phyloP scores from a whole-genome alignment of 371 early-diverging fungal genomes.

The Massospora cicadina region DNA sequence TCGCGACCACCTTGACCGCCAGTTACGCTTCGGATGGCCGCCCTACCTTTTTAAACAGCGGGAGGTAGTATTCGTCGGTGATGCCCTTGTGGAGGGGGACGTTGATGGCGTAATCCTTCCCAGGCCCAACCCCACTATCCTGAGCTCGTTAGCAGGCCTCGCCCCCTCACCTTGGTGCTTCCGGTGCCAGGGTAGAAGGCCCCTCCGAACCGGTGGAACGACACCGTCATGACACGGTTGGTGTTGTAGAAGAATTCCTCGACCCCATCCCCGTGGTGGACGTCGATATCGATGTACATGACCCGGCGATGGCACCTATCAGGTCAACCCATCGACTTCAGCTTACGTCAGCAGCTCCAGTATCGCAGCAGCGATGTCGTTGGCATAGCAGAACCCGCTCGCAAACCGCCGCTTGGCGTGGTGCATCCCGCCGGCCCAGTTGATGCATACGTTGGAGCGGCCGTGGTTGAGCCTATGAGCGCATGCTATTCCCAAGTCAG shows the following conservation, averaged over 20 bases:
- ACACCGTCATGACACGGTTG: conserved; percentile 82
- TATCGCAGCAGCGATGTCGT: conserved; percentile 85
- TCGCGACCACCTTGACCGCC: conserved; percentile 11
- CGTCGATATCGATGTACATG: conserved; percentile 87
- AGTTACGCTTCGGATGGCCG: conserved; percentile 9
- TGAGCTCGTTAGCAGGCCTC: conserved; percentile 39
- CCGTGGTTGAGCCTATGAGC: conserved; percentile 81
- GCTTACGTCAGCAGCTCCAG: conserved; percentile 43
- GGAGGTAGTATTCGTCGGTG: conserved; percentile 81
- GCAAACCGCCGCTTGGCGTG: conserved; percentile 88
- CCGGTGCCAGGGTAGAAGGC: conserved; percentile 94
- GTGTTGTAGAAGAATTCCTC: conserved; percentile 84
- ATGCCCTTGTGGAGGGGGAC: conserved; percentile 96
- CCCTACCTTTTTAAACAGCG: conserved; percentile 77
- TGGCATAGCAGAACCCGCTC: conserved; percentile 89
- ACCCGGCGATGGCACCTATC: conserved; percentile 47
- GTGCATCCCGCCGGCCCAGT: conserved; percentile 92
- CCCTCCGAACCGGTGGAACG: conserved; percentile 83
- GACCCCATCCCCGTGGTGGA: conserved; percentile 95
- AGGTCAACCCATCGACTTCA: conserved; percentile 5
- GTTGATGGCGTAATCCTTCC: conserved; percentile 88
- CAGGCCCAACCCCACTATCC: conserved; percentile 74
- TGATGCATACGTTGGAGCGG: conserved; percentile 81
- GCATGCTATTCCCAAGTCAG: conserved; percentile 31
- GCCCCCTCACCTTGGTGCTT: conserved; percentile 31